A percentile compares a stretch with the other conserved stretches of the same genome.
Conservation (phyloP, 345 rosid species). For the Bruguiera parviflora region DNA sequence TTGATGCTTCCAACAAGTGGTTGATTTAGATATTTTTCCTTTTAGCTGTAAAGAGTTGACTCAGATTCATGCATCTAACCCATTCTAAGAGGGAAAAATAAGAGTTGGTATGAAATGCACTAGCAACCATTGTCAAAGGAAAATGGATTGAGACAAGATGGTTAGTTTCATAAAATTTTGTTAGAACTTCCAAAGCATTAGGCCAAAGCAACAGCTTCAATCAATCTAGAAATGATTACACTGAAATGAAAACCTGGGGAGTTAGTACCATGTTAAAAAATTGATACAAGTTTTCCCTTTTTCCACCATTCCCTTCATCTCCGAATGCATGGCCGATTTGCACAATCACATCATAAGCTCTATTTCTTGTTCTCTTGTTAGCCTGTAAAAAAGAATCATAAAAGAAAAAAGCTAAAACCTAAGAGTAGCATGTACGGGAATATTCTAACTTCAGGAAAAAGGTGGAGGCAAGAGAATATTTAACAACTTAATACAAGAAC, state of each 20-base stretch:
- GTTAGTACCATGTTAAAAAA: conserved; percentile 72
- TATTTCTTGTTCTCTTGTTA: conserved; percentile 85
- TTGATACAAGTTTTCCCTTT: conserved; percentile 61
- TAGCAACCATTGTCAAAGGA: too few relatives aligned
- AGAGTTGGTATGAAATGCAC: too few relatives aligned
- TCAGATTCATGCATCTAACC: neutral
- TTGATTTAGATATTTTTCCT: neutral
- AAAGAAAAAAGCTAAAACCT: neutral
- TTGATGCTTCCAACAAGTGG: neutral
- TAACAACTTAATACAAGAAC: neutral
- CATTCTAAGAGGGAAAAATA: too few relatives aligned
- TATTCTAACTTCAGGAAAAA: neutral
- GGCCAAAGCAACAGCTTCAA: conserved; percentile 1
- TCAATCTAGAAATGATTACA: too few relatives aligned
- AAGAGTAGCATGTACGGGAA: neutral
- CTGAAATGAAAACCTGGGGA: neutral
- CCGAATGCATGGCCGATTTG: conserved; percentile 91
- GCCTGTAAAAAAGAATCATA: conserved; percentile 43
- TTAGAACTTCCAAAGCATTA: conserved; percentile 1
- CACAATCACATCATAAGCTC: conserved; percentile 90
- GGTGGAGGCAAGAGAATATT: neutral
- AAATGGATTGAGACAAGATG: too few relatives aligned
- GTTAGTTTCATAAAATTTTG: neutral
- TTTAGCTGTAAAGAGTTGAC: neutral
- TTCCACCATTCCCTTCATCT: conserved; percentile 84